Evolutionary conservation across 352 stramenopile genomes (phyloP), one percentile per base, ranked within the genome.

Genomic region (Pythium rhizo-oryzae): DNA sequence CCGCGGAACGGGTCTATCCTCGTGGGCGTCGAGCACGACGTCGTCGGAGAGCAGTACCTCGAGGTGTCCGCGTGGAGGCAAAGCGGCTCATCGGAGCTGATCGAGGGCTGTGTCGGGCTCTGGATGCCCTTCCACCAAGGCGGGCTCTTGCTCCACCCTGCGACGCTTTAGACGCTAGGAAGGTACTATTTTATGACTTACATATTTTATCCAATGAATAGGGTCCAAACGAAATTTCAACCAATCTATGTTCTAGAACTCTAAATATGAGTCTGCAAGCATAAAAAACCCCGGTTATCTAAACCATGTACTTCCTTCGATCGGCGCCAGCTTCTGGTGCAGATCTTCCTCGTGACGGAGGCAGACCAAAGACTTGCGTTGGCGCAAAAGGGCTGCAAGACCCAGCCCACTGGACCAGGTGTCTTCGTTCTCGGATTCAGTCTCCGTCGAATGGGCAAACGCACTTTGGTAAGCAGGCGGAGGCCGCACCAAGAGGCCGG

Each of bases 111-210:
- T 25, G 18, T 51, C 35, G 57, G 57, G 30, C 57, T 55, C 8
- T 64, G 43, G 43, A 64, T 64, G 57, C 57, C 44, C 24, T 64
- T 63, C 25, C 35, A 63, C 28, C 57, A 63, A 19, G 57, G 57
- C 19, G 25, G 43, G 13, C 37, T 65, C 18, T 51, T 65, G 33
- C 35, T 65, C 24, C 47, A 59, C 25, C 30, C 47, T 8, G 44
- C 49, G 23, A 59, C 47, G 30, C 47, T 59, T 30, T 51, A 56
- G 50, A 5, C 37, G 13, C 37, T 12, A 3, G 37, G 8, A 43
- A 12, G 8, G 2, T 43, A 43, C 37, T 43, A 9, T 18, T 43
- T 43, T 43, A 43, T 18, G 37, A 18, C 1, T 11, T 43, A 43
- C 37, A 16, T 18, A 43, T 43, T 43, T 43, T 43, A 43, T 18